A percentile compares a stretch with the other conserved stretches of the same genome.
Evolutionary conservation across 179 eudicot species (phyloP).

Genomic region (Dionaea muscipula): DNA sequence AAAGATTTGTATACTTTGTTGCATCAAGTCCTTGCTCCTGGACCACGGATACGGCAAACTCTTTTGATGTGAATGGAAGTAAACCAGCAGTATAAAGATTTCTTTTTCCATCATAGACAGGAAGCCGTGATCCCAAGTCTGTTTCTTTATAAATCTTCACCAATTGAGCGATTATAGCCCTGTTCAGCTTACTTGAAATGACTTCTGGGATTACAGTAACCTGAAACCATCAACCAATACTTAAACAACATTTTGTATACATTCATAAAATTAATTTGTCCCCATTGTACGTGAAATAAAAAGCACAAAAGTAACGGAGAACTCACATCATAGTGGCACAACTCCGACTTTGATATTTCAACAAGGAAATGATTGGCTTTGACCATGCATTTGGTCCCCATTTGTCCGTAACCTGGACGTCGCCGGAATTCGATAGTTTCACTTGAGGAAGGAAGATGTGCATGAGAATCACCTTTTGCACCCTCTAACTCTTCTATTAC

Average conservation of each 20-base stretch:
- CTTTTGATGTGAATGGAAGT: conserved; percentile 54
- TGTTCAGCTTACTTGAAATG: conserved; percentile 48
- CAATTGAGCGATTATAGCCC: conserved; percentile 53
- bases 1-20: conserved; percentile 26
- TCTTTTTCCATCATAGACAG: conserved; percentile 72
- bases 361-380: conserved; percentile 81
- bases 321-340: conserved; percentile 70
- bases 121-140: conserved; percentile 60
- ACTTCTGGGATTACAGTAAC: conserved; percentile 63
- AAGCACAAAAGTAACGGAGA: background rate
- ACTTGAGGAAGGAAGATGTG: conserved; percentile 21
- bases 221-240: conserved; percentile 22
- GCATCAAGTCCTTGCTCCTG: conserved; percentile 40
- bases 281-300: background rate
- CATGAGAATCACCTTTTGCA: conserved; percentile 19
- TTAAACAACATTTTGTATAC: conserved; percentile 6
- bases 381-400: conserved; percentile 71
- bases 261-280: background rate
- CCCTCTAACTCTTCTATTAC: conserved; percentile 21
- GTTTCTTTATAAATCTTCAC: conserved; percentile 53
- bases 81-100: conserved; percentile 66
- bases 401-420: conserved; percentile 69
- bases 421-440: conserved; percentile 34
- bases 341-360: conserved; percentile 49
- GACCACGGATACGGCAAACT: conserved; percentile 35